These are phyloP conservation scores for Cordyceps tenuipes DNA, from an alignment of 2,329 filamentous ascomycete genomes.

Conservation along the genomic window DNA sequence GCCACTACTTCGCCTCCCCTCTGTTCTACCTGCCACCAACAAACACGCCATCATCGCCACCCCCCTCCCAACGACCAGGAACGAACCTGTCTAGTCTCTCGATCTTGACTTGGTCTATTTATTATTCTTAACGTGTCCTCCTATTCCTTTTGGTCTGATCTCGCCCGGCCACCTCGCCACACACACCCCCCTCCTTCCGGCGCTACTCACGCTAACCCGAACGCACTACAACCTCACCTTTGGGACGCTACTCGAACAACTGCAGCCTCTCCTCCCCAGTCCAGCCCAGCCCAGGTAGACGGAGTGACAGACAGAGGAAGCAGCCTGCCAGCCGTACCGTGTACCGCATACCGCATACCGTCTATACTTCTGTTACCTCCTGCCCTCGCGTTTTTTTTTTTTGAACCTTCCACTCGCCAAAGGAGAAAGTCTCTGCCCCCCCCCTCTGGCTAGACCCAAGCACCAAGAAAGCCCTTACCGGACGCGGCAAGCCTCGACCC, in stretches of 20 bases:
- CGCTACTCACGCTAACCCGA: constrained; percentile 1
- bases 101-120: not conserved
- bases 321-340: not conserved
- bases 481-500: constrained; percentile 11
- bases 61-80: not conserved
- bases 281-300: not conserved
- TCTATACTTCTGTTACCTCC: not conserved
- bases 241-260: not conserved
- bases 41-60: not conserved
- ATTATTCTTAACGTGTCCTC: not conserved
- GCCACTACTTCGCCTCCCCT: not conserved
- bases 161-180: not conserved
- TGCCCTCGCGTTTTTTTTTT: not conserved
- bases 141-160: constrained; percentile 5
- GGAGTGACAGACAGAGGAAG: no score
- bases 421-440: not conserved
- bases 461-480: constrained; percentile 7
- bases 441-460: not conserved
- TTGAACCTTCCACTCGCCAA: not conserved
- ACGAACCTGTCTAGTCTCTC: not conserved
- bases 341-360: not conserved
- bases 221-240: not conserved
- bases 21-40: not conserved
- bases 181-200: constrained; percentile 4
- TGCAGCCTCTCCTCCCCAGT: not conserved